Evolutionary conservation across 192 early-diverging fungal genomes (phyloP), one percentile per base, ranked within the genome.

Genomic region (Coemansia aciculifera): DNA sequence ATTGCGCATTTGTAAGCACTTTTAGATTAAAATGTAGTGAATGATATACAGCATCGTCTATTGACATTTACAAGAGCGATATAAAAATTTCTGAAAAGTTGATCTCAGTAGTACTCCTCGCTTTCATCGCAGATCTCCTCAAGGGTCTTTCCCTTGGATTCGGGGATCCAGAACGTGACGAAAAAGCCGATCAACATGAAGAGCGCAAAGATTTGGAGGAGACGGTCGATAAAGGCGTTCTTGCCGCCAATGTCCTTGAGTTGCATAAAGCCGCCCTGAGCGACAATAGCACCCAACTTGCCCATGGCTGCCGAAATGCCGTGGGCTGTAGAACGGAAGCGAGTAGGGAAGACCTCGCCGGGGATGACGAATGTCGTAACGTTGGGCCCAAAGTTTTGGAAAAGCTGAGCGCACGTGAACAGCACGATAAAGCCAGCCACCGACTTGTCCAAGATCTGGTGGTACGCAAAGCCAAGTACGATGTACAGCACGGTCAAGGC

Each of bases 381-480:
- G 81, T 99, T 99, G 60, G 97, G 96, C 7, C 96, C 96, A 86
- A 94, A 97, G 87, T 98, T 95, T 85, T 93, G 93, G 86, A 97
- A 94, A 66, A 94, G 76, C 68, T 90, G 88, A 2, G 89, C 87
- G 9, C 86, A 57, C 1, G 87, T 84, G 64, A 87, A 93, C 32
- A 93, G 67, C 5, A 91, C 79, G 40, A 90, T 84, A 67, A 90
- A 93, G 9, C 84, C 84, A 8, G 74, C 81, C 0, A 68, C 54
- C 0, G 90, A 91, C 52, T 62, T 78, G 71, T 81, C 83, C 38
- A 86, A 71, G 63, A 93, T 92, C 59, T 83, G 48, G 64, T 89
- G 64, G 75, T 92, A 92, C 31, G 68, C 90, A 66, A 92, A 92
- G 39, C 91, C 90, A 34, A 92, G 67, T 37, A 92, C 71, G 27